A percentile compares a stretch with the other conserved stretches of the same genome.
These are phyloP conservation scores for Eugenia klotzschiana DNA, from an alignment of 441 rosid species.

Conservation along the genomic window DNA sequence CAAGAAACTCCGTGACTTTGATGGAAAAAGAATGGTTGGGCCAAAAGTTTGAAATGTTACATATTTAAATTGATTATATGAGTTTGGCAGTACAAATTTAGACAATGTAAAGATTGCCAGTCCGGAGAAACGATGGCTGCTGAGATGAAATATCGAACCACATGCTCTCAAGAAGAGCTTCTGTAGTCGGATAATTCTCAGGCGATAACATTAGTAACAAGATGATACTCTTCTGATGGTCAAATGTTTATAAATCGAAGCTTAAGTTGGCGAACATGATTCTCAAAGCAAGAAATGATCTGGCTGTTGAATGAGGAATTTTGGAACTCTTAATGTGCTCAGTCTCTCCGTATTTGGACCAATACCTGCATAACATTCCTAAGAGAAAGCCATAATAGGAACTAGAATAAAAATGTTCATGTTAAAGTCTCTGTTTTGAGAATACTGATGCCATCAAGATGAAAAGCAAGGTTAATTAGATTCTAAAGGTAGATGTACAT, in stretches of 20 bases:
- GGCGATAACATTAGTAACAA: not conserved
- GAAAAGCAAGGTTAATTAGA: not conserved
- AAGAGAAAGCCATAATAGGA: not conserved
- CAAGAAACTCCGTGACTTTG: not conserved
- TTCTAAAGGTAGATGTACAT: not conserved
- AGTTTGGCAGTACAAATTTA: not conserved
- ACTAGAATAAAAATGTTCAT: not conserved
- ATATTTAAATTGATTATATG: not conserved
- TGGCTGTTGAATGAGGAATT: not conserved
- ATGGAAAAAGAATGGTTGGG: not conserved
- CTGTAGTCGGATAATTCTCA: not conserved
- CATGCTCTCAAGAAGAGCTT: not conserved
- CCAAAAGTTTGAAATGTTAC: not conserved
- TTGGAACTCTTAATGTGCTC: not conserved
- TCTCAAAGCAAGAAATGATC: not conserved
- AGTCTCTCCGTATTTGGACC: not conserved
- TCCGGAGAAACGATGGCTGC: not conserved
- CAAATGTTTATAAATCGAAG: not conserved
- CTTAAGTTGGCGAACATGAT: not conserved
- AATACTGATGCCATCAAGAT: not conserved
- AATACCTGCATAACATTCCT: not conserved
- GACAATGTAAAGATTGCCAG: not conserved
- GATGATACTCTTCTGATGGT: not conserved
- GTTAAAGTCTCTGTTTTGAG: not conserved
- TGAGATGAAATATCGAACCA: not conserved